Evolutionary conservation across 208 protist species (phyloP).

Genomic region (Ichthyophonus hoferi): DNA sequence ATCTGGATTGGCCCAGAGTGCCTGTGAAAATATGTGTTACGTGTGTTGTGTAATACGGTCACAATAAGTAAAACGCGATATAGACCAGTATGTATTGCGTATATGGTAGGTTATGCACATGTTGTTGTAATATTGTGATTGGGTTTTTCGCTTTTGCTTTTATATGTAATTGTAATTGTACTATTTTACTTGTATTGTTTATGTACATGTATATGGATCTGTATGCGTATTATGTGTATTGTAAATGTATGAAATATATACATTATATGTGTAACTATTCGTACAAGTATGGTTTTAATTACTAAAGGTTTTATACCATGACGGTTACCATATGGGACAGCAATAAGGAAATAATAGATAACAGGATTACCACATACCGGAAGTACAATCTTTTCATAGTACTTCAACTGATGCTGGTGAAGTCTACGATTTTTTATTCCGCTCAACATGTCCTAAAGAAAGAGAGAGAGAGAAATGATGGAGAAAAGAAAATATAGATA

Average conservation of each 20-base stretch:
- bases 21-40: too few species aligned
- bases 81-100: not conserved
- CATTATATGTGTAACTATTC: not conserved
- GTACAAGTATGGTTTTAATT: not conserved
- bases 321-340: not conserved
- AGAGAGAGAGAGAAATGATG: not conserved
- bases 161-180: too few species aligned
- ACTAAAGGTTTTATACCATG: too few species aligned
- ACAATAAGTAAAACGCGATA: not conserved
- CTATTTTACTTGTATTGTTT: too few species aligned
- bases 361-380: not conserved
- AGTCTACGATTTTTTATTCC: not conserved
- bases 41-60: too few species aligned
- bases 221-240: not conserved
- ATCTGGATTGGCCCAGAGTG: constrained; percentile 14
- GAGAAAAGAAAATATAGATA: not conserved
- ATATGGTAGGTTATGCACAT: not conserved
- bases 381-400: not conserved
- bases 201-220: not conserved
- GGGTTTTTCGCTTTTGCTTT: too few species aligned
- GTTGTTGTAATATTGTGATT: not conserved
- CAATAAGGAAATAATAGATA: not conserved
- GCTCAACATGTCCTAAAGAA: not conserved
- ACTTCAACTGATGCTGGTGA: not conserved
- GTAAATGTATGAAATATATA: not conserved